Conservation (phyloP, 2,329 filamentous ascomycete species). For the Lachnellula cervina region DNA sequence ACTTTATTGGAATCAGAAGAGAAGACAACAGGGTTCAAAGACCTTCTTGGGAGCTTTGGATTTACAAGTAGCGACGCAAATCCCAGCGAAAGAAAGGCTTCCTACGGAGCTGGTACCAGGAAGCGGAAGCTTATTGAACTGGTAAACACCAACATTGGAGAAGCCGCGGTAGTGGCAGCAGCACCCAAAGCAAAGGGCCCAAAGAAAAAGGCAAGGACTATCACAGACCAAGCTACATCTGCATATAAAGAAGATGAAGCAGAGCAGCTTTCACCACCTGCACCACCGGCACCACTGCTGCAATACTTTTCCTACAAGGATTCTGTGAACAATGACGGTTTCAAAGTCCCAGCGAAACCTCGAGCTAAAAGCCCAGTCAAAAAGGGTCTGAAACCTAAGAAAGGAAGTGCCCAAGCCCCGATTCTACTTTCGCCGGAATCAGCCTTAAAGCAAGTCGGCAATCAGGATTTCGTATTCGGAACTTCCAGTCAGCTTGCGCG, state of each 20-base stretch:
- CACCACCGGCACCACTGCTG: constrained; percentile 38
- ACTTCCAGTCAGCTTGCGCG: constrained; percentile 77
- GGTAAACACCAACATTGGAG: constrained; percentile 34
- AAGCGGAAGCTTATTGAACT: constrained; percentile 55
- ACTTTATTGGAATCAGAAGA: constrained; percentile 9
- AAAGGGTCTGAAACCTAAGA: constrained; percentile 35
- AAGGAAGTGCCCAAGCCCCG: constrained; percentile 35
- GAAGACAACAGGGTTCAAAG: constrained; percentile 29
- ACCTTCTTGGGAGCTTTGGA: constrained; percentile 37
- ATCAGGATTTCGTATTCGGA: constrained; percentile 77
- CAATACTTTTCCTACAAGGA: constrained; percentile 38
- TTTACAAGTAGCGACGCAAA: constrained; percentile 29
- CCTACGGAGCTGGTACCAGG: constrained; percentile 31
- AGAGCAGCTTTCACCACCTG: constrained; percentile 21
- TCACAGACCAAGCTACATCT: constrained; percentile 73
- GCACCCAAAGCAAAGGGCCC: constrained; percentile 47
- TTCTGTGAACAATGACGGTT: constrained; percentile 11
- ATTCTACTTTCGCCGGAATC: constrained; percentile 63
- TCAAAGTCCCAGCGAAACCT: constrained; percentile 23
- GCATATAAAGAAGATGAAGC: constrained; percentile 50
- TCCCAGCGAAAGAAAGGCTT: constrained; percentile 7
- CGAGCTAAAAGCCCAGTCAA: constrained; percentile 24
- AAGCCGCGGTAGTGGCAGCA: constrained; percentile 27
- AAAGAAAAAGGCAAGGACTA: constrained; percentile 69
- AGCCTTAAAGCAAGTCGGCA: constrained; percentile 59